phyloP scores from a whole-genome alignment of 2,329 filamentous ascomycete species.

The Claviceps sp. region DNA sequence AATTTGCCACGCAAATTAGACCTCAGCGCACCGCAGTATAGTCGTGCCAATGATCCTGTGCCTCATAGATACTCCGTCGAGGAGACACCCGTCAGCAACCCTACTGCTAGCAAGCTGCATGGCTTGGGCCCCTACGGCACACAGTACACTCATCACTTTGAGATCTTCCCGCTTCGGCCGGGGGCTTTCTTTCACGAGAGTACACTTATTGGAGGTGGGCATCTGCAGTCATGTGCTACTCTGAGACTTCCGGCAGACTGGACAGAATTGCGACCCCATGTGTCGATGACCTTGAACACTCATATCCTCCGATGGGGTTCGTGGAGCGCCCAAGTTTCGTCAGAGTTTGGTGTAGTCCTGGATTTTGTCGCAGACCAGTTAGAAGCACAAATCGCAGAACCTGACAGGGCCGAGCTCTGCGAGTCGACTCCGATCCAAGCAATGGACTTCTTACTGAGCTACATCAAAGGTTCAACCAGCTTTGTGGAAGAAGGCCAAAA shows the following conservation, averaged over 20 bases:
- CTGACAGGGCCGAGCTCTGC: background rate
- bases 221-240: slow-evolving; percentile 18
- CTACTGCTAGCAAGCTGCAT: slow-evolving; percentile 21
- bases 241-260: slow-evolving; percentile 10
- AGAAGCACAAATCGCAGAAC: slow-evolving; percentile 8
- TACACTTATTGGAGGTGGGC: slow-evolving; percentile 44
- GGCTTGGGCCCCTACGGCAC: slow-evolving; percentile 49
- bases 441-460: slow-evolving; percentile 34
- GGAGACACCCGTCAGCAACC: slow-evolving; percentile 6
- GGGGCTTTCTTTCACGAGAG: slow-evolving; percentile 46
- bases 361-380: slow-evolving; percentile 42
- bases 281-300: slow-evolving; percentile 33
- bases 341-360: slow-evolving; percentile 47
- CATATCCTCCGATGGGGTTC: slow-evolving; percentile 38
- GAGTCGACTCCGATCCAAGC: slow-evolving; percentile 14
- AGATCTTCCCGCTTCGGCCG: slow-evolving; percentile 42
- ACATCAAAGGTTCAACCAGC: slow-evolving; percentile 29
- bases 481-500: slow-evolving; percentile 22
- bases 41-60: slow-evolving; percentile 39
- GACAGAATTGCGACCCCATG: slow-evolving; percentile 17
- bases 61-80: slow-evolving; percentile 7
- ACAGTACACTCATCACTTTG: slow-evolving; percentile 48
- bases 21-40: slow-evolving; percentile 36
- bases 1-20: slow-evolving; percentile 32
- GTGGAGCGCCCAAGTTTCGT: slow-evolving; percentile 46